Base-by-base conservation (phyloP, 1,284 basidiomycete genomes). In the Exobasidium rhododendri region DNA sequence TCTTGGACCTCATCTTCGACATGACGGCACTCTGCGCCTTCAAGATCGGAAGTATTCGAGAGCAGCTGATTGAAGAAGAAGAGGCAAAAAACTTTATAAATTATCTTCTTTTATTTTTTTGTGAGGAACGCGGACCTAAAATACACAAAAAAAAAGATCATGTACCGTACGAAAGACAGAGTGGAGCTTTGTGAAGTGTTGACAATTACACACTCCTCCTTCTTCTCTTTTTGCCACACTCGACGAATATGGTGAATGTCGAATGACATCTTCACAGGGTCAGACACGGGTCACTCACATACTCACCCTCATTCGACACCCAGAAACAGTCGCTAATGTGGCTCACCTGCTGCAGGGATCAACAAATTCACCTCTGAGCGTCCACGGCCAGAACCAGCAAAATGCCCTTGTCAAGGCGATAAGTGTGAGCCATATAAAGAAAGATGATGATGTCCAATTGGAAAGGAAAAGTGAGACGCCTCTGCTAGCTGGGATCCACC, bases 301-400 rank as follows among this genome's bases (percentile, higher is more conserved):
- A 2, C 30, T 55, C 4, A 26, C 52, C 14, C 52, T 55, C 13
- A 55, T 55, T 55, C 52, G 52, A 55, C 52, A 55, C 35, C 52
- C 52, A 32, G 52, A 55, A 26, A 55, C 52, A 4, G 35, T 55
- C 11, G 52, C 52, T 14, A 55, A 55, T 32, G 30, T 55, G 17
- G 20, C 52, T 4, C 31, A 55, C 28, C n/a, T 55, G 5, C 29
- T 40, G n/a, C 52, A 55, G 28, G 52, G 52, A 22, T 26, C 32
- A 17, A 55, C 52, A 5, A 31, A 55, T 55, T 55, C 52, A n/a
- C 52, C 52, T 13, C 29, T 55, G 28, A 40, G 20, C 28, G 52
- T 55, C 35, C 20, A 26, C 17, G 52, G 52, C 22, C 31, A 44
- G 11, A 26, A 55, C 14, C 52, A 55, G 29, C 47, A 50, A 50